Base-by-base conservation (phyloP, 2,329 filamentous ascomycete genomes). In the Aureobasidium sp. region DNA sequence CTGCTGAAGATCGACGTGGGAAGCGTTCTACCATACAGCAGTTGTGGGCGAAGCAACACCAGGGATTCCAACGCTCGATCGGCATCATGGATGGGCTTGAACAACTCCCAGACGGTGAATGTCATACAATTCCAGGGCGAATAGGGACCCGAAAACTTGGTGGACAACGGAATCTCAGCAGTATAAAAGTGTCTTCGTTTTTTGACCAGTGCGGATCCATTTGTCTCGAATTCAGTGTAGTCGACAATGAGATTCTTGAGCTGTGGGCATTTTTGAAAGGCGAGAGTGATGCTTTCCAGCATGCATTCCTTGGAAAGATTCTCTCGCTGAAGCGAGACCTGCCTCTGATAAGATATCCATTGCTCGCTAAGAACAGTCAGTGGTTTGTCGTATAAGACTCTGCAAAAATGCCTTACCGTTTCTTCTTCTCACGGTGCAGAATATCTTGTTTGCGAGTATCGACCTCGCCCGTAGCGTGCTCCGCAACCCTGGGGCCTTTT, bases 121-220 rank as follows among this genome's bases (percentile, higher is more conserved):
- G 5, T 22, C n/a, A 22, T 51, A 17, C 2, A 1, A 3, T 11
- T 11, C 47, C 29, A 51, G 36, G 15, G 12, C 20, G 0, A 31
- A 7, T 34, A 2, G 7, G 7, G 2, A 17, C 1, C 2, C 0
- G 5, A 6, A 29, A 15, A 2, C 1, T 47, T 4, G 5, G 22
- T 8, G 14, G 25, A 5, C 5, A 25, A 48, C n/a, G 44, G 27
- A n/a, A 48, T n/a, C 5, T 8, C 15, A 14, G 17, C 14, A 9
- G 17, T 5, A 9, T 45, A 25, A 12, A 45, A 27, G 7, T 25
- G 42, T 22, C 17, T 31, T 48, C 45, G 29, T 11, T 49, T 20
- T 3, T 34, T 7, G 29, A 49, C 29, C 29, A 31, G 29, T 8
- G 29, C 8, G 8, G 7, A 31, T 31, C 9, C 29, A 31, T 7